phyloP scores from a whole-genome alignment of 108 stramenopile genomes.

The Chaetoceros muelleri region DNA sequence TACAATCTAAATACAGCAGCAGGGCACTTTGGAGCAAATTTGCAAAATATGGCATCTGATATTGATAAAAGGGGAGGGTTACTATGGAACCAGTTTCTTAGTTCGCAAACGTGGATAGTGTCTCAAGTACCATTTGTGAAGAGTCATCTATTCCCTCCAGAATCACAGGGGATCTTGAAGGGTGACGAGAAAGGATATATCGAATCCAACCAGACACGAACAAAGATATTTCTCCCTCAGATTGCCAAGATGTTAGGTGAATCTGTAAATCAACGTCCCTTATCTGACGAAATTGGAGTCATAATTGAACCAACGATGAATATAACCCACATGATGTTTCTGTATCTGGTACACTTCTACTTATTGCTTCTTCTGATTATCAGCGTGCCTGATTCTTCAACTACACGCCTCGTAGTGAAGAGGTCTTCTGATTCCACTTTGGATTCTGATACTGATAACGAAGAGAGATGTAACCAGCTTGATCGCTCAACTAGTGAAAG shows the following conservation, averaged over 20 bases:
- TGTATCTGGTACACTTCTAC: conserved; percentile 65
- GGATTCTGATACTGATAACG: neutral
- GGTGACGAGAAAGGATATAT: neutral
- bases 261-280: neutral
- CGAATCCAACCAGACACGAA: neutral
- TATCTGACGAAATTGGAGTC: conserved; percentile 67
- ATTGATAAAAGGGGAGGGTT: conserved; percentile 23
- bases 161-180: neutral
- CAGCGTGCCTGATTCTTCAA: conserved; percentile 55
- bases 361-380: conserved; percentile 64
- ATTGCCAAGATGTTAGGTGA: neutral
- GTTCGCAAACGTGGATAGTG: conserved; percentile 1
- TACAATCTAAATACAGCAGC: neutral
- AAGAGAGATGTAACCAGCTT: neutral
- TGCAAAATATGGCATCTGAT: conserved; percentile 19
- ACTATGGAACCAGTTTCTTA: conserved; percentile 18
- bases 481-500: too few species aligned
- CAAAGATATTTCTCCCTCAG: neutral
- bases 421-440: neutral
- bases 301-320: conserved; percentile 52
- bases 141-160: neutral
- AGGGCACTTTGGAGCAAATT: neutral
- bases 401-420: conserved; percentile 9
- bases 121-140: neutral
- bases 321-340: conserved; percentile 44